Evolutionary conservation across 306 rosid genomes (phyloP).

Genomic region (Acacia melanoxylon): DNA sequence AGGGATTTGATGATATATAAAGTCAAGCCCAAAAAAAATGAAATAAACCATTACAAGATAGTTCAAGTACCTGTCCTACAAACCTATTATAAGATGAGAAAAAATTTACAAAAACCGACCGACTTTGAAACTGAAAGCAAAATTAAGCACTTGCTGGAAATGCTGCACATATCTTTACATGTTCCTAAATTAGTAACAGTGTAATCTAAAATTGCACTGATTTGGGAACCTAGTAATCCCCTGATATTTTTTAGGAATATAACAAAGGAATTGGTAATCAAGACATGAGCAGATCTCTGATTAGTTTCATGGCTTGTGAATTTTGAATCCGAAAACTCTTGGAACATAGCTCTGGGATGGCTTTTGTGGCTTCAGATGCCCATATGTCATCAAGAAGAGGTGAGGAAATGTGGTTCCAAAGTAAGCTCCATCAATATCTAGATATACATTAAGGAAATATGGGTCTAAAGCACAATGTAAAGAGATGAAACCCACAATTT

Average conservation of each 20-base stretch:
- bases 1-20: neutral
- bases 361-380: constrained; percentile 79
- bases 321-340: constrained; percentile 83
- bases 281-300: constrained; percentile 27
- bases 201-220: constrained; percentile 26
- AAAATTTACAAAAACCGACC: constrained; percentile 21
- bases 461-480: constrained; percentile 12
- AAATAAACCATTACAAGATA: constrained; percentile 21
- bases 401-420: constrained; percentile 86
- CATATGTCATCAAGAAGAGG: constrained; percentile 79
- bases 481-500: constrained; percentile 14
- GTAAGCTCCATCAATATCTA: constrained; percentile 90
- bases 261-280: constrained; percentile 19
- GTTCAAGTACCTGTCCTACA: constrained; percentile 15
- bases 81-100: neutral
- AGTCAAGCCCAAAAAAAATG: neutral
- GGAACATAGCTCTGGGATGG: constrained; percentile 70
- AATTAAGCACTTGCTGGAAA: constrained; percentile 34
- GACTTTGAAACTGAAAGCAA: constrained; percentile 36
- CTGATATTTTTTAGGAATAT: constrained; percentile 26
- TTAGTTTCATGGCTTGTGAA: constrained; percentile 65
- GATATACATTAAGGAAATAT: constrained; percentile 39
- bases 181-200: constrained; percentile 26
- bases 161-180: constrained; percentile 33
- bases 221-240: neutral